A percentile compares a stretch with the other conserved stretches of the same genome.
These are phyloP conservation scores for Arabidopsis hybrid DNA, from an alignment of 441 rosid genomes.

Conservation along the genomic window DNA sequence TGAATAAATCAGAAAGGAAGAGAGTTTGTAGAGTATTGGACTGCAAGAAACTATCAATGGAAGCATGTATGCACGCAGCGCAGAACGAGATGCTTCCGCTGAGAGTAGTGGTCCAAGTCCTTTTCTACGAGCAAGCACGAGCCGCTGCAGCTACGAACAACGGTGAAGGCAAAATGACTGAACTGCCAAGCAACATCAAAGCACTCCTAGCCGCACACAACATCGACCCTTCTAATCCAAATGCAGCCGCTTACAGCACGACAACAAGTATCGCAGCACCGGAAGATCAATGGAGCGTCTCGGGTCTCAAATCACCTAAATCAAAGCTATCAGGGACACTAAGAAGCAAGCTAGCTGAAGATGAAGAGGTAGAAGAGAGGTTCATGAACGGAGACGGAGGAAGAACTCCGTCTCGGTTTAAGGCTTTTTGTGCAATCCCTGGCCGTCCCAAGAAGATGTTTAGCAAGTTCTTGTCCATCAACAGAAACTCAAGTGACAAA, in stretches of 20 bases:
- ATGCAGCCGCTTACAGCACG: constrained; percentile 66
- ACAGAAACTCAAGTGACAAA: constrained; percentile 70
- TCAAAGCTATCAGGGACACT: constrained; percentile 72
- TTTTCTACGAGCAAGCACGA: constrained; percentile 81
- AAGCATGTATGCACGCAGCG: constrained; percentile 83
- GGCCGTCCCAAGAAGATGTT: constrained; percentile 81
- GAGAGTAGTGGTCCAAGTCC: constrained; percentile 80
- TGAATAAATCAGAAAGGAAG: constrained; percentile 73
- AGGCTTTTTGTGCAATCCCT: constrained; percentile 83
- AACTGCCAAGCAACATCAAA: constrained; percentile 85
- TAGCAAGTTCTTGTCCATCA: constrained; percentile 82
- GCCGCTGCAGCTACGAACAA: constrained; percentile 59
- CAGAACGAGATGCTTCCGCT: constrained; percentile 74
- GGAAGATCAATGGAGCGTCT: constrained; percentile 95
- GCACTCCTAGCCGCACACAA: constrained; percentile 78
- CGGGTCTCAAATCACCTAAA: constrained; percentile 83
- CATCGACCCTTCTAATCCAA: constrained; percentile 78
- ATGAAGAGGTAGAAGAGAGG: constrained; percentile 64
- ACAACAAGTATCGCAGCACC: constrained; percentile 61
- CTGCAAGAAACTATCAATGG: constrained; percentile 78
- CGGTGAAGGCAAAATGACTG: constrained; percentile 66
- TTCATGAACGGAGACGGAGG: constrained; percentile 65
- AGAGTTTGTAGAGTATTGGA: constrained; percentile 63
- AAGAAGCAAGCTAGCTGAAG: constrained; percentile 86
- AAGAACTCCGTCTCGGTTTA: constrained; percentile 69